Conservation (phyloP, 148 eudicot species). For the Amaranthus cruentus region DNA sequence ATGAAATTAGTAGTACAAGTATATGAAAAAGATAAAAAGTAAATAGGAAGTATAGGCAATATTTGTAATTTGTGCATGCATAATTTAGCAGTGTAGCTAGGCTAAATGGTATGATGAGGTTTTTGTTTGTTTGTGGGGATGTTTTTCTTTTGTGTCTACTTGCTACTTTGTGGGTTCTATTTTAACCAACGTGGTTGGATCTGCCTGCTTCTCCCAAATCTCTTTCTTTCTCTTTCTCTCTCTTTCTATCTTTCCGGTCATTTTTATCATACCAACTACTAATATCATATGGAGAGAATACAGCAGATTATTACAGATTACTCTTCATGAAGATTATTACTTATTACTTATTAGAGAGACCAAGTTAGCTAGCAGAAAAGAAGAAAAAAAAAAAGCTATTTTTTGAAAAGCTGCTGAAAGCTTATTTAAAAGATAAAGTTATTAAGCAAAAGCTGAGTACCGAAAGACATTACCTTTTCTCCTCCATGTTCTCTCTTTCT, state of each 20-base stretch:
- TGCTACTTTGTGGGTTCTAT: constrained; percentile 26
- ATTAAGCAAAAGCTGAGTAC: constrained; percentile 22
- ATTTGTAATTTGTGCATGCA: constrained; percentile 20
- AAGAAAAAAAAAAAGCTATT: constrained; percentile 3
- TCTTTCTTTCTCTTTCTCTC: constrained; percentile 15
- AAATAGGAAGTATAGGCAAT: not conserved
- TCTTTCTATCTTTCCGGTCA: not conserved
- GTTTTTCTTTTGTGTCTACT: constrained; percentile 24
- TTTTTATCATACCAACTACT: not conserved
- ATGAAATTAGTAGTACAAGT: too few relatives aligned
- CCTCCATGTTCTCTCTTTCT: constrained; percentile 18
- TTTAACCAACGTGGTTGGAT: constrained; percentile 34
- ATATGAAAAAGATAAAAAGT: not conserved
- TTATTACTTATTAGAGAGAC: too few relatives aligned
- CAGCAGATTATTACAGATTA: too few relatives aligned
- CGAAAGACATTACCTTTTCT: constrained; percentile 31
- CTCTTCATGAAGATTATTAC: too few relatives aligned
- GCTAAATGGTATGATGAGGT: constrained; percentile 17
- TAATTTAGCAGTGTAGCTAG: constrained; percentile 11
- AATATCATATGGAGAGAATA: not conserved
- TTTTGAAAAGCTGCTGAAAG: constrained; percentile 28
- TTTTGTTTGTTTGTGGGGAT: constrained; percentile 36
- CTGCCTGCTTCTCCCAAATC: constrained; percentile 17
- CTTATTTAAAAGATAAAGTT: constrained; percentile 26
- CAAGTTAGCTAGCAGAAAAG: too few relatives aligned